phyloP scores from a whole-genome alignment of 345 rosid genomes.

The Cardamine chenopodiifolia region DNA sequence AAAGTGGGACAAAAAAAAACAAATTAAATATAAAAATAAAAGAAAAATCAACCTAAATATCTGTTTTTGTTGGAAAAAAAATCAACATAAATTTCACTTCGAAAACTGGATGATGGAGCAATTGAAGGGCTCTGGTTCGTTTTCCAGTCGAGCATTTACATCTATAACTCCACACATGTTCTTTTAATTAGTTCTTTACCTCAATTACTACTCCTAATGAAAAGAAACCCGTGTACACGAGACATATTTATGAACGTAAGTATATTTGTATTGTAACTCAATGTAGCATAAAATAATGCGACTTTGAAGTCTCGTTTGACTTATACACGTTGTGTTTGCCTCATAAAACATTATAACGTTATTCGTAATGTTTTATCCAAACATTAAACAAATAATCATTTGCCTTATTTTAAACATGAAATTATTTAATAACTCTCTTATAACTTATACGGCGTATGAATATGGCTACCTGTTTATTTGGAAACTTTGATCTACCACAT shows the following conservation, averaged over 20 bases:
- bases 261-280: background rate
- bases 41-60: background rate
- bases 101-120: background rate
- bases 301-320: background rate
- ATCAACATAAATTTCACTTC: background rate
- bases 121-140: background rate
- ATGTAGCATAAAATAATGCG: background rate
- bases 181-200: background rate
- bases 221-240: background rate
- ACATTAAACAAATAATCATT: background rate
- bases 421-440: background rate
- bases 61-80: background rate
- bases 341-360: background rate
- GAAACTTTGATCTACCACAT: conserved; percentile 7
- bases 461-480: background rate
- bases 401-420: background rate
- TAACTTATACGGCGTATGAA: background rate
- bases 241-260: background rate
- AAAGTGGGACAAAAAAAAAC: background rate
- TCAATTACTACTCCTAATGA: background rate
- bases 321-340: background rate
- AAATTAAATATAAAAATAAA: background rate
- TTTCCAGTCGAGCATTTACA: background rate
- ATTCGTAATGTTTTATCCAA: background rate
- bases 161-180: background rate